Percentiles rank a stretch among this genome's conserved stretches.
These are phyloP conservation scores for Umbilicaria muhlenbergii DNA, from an alignment of 495 filamentous ascomycete genomes.

Conservation along the genomic window DNA sequence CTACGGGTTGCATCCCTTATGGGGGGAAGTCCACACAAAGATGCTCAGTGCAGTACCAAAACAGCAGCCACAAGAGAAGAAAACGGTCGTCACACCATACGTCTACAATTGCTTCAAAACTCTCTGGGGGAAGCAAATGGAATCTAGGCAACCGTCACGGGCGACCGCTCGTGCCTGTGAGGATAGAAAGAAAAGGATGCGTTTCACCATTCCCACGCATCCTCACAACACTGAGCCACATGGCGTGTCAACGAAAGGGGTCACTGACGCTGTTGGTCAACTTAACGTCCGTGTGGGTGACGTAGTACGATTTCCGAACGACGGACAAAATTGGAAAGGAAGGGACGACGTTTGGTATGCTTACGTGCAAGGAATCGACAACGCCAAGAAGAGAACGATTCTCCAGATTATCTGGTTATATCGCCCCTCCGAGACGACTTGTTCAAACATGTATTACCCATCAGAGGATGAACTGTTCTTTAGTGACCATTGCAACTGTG, in stretches of 20 bases:
- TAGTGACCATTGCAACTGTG: constrained; percentile 61
- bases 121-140: constrained; percentile 25
- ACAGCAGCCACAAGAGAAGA: constrained; percentile 9
- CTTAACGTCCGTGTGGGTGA: constrained; percentile 26
- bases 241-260: too few species aligned
- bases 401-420: constrained; percentile 63
- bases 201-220: too few species aligned
- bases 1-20: constrained; percentile 25
- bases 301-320: constrained; percentile 30
- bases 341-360: constrained; percentile 39
- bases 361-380: constrained; percentile 41
- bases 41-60: constrained; percentile 8
- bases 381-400: constrained; percentile 16
- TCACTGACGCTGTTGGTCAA: too few species aligned
- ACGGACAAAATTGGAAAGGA: constrained; percentile 40
- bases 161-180: too few species aligned
- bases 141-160: constrained; percentile 4
- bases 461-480: constrained; percentile 57
- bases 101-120: constrained; percentile 46
- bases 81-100: constrained; percentile 53
- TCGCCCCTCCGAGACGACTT: constrained; percentile 47
- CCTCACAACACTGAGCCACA: too few species aligned
- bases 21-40: constrained; percentile 24
- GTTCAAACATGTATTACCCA: constrained; percentile 46
- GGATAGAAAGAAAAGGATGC: too few species aligned